Evolutionary conservation across 75 land plant species (phyloP), one percentile per base, ranked within the genome.

Genomic region (Cunninghamia lanceolata): DNA sequence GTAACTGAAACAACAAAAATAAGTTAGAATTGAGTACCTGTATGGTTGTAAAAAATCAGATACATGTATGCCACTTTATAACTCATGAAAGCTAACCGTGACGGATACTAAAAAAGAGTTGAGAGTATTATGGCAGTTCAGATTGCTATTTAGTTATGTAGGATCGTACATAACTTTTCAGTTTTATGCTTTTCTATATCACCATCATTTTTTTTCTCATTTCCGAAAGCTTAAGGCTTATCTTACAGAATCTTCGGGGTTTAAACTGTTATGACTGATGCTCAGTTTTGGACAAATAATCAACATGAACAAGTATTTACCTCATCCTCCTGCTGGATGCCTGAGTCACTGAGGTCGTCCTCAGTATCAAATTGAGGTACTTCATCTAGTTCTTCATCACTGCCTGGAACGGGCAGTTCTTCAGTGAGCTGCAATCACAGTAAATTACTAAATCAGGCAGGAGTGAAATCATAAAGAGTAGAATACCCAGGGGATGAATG

Each of bases 351-450:
- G 10, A 85, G 83, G 74, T 90, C 92, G 8, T 88, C 92, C 30
- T 90, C 92, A 8, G 84, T 85, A 17, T 88, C 89, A 86, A 40
- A 82, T 15, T 83, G 68, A 30, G 52, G 39, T 14, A 73, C 91
- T 39, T 91, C 92, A 42, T 90, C 91, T 83, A 30, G 40, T 74
- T 91, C 93, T 59, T 91, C 93, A 56, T 91, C 93, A 73, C 93
- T 91, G 42, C 78, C 92, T 9, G 89, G 88, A 53, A 90, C 93
- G 56, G 82, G 68, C 38, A 85, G 32, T 73, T 88, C 92, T 42
- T 90, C 89, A 76, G 71, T 77, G 56, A 84, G 91, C 93, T 91
- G 86, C 30, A 68, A 56, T n/a, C 17, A 30, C 25, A 56, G 89
- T 38, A 54, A 52, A 39, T n/a, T 34, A 36, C 36, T 45, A 83